phyloP scores from a whole-genome alignment of 208 protist species.

The Wallacemonas sp. region DNA sequence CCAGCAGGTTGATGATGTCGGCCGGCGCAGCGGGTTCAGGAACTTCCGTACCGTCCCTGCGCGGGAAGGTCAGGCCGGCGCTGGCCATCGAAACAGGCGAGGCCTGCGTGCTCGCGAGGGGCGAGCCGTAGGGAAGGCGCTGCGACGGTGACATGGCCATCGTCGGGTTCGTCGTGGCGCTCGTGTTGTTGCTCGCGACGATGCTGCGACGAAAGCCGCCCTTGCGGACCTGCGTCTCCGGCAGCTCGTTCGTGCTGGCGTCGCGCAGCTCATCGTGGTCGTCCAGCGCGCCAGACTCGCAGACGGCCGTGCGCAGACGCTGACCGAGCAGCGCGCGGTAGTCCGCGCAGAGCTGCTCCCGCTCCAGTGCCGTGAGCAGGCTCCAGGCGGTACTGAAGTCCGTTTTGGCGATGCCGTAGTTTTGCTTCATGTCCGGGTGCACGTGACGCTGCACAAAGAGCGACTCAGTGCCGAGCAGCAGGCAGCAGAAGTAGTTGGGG shows the following conservation, averaged over 20 bases:
- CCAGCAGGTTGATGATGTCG: slow-evolving; percentile 2
- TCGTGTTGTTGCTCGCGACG: background rate
- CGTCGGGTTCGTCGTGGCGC: too few relatives aligned
- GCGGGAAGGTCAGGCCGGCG: too few relatives aligned
- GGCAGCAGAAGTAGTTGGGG: slow-evolving; percentile 48
- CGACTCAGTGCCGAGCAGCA: slow-evolving; percentile 27
- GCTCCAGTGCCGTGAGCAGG: slow-evolving; percentile 13
- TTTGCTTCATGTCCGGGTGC: background rate
- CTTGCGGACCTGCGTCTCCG: background rate
- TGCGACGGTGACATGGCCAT: background rate
- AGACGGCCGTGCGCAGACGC: slow-evolving; percentile 18
- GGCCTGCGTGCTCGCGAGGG: background rate
- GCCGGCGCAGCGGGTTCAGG: too few relatives aligned
- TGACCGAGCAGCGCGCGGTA: slow-evolving; percentile 18
- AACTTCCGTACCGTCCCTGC: too few relatives aligned
- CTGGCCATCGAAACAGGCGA: background rate
- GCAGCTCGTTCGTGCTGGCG: background rate
- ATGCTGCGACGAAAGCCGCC: slow-evolving; percentile 12
- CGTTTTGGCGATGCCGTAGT: background rate
- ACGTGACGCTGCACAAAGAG: slow-evolving; percentile 7
- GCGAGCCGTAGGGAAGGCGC: background rate
- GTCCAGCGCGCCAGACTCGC: slow-evolving; percentile 13
- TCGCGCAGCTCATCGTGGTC: background rate
- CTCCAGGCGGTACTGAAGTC: slow-evolving; percentile 23
- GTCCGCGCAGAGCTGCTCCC: background rate